A percentile compares a stretch with the other conserved stretches of the same genome.
phyloP scores from a whole-genome alignment of 2,329 filamentous ascomycete genomes.

The Neophaeococcomyces aloes region DNA sequence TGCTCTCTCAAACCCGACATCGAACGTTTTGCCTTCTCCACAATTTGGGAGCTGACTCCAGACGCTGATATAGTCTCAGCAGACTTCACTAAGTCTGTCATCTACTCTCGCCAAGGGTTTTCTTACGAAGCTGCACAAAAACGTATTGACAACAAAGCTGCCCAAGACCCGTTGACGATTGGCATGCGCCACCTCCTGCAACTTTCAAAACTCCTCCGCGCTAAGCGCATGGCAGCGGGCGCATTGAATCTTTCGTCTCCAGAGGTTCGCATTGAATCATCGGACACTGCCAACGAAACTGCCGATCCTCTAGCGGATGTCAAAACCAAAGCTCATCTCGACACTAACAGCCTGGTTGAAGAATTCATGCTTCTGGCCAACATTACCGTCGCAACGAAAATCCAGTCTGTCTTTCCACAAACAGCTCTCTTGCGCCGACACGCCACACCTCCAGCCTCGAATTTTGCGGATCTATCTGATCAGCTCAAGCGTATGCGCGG shows the following conservation, averaged over 20 bases:
- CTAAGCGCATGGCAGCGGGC: constrained; percentile 93
- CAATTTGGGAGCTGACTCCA: constrained; percentile 76
- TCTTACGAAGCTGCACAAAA: constrained; percentile 95
- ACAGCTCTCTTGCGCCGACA: constrained; percentile 90
- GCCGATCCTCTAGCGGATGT: constrained; percentile 85
- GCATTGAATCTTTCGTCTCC: constrained; percentile 94
- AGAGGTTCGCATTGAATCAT: constrained; percentile 84
- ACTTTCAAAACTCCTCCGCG: constrained; percentile 84
- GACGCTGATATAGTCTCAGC: constrained; percentile 74
- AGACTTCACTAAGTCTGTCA: constrained; percentile 96
- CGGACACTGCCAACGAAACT: constrained; percentile 74
- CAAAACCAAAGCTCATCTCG: constrained; percentile 85
- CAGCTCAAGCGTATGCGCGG: constrained; percentile 81
- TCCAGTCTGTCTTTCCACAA: constrained; percentile 85
- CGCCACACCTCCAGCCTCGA: constrained; percentile 82
- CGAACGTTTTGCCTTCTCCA: constrained; percentile 82
- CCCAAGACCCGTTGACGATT: constrained; percentile 77
- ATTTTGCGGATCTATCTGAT: constrained; percentile 87
- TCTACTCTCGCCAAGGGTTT: constrained; percentile 91
- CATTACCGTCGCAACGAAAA: constrained; percentile 80
- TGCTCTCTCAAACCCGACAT: constrained; percentile 96
- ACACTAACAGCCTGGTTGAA: constrained; percentile 94
- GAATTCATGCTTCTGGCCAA: constrained; percentile 99
- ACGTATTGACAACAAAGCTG: constrained; percentile 78
- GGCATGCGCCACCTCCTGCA: constrained; percentile 79